Evolutionary conservation across 352 stramenopile genomes (phyloP), one percentile per base, ranked within the genome.

Genomic region (Pythium inflatum): DNA sequence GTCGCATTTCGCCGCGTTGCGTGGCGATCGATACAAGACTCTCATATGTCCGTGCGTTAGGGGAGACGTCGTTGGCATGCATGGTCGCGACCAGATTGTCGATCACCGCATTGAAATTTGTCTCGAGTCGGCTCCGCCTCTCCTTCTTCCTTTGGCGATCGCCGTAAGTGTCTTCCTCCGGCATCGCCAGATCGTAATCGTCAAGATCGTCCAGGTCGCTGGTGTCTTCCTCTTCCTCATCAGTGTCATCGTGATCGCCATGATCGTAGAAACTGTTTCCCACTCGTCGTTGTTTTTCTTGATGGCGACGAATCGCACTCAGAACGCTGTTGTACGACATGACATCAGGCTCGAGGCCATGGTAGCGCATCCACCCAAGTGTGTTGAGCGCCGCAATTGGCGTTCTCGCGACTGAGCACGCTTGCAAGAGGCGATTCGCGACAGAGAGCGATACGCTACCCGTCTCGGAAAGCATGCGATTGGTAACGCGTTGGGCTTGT

Each of bases 301-400:
- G 60, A 13, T 45, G 22, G 18, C 62, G 69, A 4, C 54, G 63
- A 41, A 91, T 82, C 43, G 82, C 76, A 66, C 80, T 81, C 2
- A 94, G 38, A 6, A 83, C 68, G 20, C 74, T 84, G 46, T 92
- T 88, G 63, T 83, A 94, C 18, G 80, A 85, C 62, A 79, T 62
- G 0, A 79, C n/a, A 50, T 90, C 73, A 6, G 75, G 78, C 20
- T 46, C 27, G 22, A 84, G 33, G 9, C 66, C 68, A 25, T 79
- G 66, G 13, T 66, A 25, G 9, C 72, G 53, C 40, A 91, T 83
- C 53, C 82, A 74, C 16, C 54, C 28, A 20, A 91, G 40, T 3
- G 88, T 57, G 31, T 85, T 68, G 13, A 92, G 40, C 2, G 82
- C 84, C 31, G 62, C 71, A 28, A 76, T 56, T 36, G 80, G 74